These are phyloP conservation scores for Microsporum canis DNA, from an alignment of 2,329 filamentous ascomycete species.

Conservation along the genomic window DNA sequence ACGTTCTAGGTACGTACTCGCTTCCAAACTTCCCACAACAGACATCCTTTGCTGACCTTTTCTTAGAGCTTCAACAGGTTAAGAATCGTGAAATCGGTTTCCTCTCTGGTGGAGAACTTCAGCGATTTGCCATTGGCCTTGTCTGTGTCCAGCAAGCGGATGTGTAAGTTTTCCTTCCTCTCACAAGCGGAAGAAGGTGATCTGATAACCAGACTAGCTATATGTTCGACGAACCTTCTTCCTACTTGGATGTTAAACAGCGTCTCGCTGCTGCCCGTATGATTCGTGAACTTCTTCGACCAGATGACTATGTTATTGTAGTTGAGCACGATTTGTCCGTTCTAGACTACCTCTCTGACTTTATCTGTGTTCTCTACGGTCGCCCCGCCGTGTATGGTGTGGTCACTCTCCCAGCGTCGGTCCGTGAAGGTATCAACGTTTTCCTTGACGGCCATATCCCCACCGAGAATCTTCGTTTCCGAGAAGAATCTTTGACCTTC, in stretches of 20 bases:
- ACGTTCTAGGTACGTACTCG: slow-evolving; percentile 53
- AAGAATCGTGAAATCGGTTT: slow-evolving; percentile 81
- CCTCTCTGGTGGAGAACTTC: slow-evolving; percentile 93
- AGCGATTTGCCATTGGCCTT: slow-evolving; percentile 92
- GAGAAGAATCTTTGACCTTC: slow-evolving; percentile 93
- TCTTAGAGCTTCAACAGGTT: slow-evolving; percentile 71
- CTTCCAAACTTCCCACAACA: not conserved
- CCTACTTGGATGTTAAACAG: slow-evolving; percentile 98
- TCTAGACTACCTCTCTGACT: slow-evolving; percentile 96
- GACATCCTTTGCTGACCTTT: slow-evolving; percentile 12
- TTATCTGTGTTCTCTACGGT: slow-evolving; percentile 94
- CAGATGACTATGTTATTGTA: slow-evolving; percentile 93
- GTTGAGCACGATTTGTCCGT: slow-evolving; percentile 99
- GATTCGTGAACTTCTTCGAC: slow-evolving; percentile 78
- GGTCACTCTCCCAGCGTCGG: slow-evolving; percentile 86
- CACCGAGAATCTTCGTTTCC: slow-evolving; percentile 96
- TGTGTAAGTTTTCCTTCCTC: slow-evolving; percentile 45
- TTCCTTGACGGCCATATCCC: slow-evolving; percentile 98
- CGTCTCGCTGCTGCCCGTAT: slow-evolving; percentile 83
- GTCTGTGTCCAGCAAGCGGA: slow-evolving; percentile 94
- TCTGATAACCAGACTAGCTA: slow-evolving; percentile 43
- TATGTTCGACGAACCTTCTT: slow-evolving; percentile 99
- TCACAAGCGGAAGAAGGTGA: not conserved
- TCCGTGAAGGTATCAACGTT: slow-evolving; percentile 98
- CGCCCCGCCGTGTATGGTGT: slow-evolving; percentile 94